Conservation (phyloP, 768 basidiomycete genomes). For the Nidularia pulvinata region DNA sequence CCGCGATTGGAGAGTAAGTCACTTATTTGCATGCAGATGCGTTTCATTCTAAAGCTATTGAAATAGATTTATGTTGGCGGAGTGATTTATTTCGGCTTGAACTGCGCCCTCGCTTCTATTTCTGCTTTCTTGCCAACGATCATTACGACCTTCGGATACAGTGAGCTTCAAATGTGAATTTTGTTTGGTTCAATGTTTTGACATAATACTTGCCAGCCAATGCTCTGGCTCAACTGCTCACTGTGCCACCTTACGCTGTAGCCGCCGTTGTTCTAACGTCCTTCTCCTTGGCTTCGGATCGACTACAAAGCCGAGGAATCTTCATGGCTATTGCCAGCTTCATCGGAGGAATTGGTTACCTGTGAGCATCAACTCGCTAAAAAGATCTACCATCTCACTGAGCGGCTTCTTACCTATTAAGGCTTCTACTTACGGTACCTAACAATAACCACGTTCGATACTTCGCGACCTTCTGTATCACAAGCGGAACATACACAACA, state of each 20-base stretch:
- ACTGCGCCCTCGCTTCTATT: constrained; percentile 76
- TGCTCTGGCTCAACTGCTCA: constrained; percentile 69
- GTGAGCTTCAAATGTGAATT: constrained; percentile 34
- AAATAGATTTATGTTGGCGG: constrained; percentile 64
- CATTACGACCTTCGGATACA: constrained; percentile 69
- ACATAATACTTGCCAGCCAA: constrained; percentile 35
- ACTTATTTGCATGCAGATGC: neutral
- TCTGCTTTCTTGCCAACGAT: constrained; percentile 87
- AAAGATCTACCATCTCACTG: neutral
- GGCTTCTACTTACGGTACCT: constrained; percentile 54
- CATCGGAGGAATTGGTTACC: constrained; percentile 60
- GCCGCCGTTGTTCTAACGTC: constrained; percentile 61
- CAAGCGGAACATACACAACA: constrained; percentile 73
- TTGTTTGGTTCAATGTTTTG: too few relatives aligned
- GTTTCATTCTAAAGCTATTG: neutral
- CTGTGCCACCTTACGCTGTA: constrained; percentile 82
- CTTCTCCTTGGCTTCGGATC: constrained; percentile 65
- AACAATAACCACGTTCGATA: constrained; percentile 64
- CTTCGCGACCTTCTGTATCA: constrained; percentile 79
- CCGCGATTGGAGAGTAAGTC: constrained; percentile 67
- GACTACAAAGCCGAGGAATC: constrained; percentile 56
- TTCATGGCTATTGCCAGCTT: constrained; percentile 42
- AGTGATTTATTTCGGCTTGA: constrained; percentile 77
- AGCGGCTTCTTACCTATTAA: constrained; percentile 10
- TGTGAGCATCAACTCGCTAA: constrained; percentile 15